These are phyloP conservation scores for Globisporangium perplexum DNA, from an alignment of 352 stramenopile genomes.

Conservation along the genomic window DNA sequence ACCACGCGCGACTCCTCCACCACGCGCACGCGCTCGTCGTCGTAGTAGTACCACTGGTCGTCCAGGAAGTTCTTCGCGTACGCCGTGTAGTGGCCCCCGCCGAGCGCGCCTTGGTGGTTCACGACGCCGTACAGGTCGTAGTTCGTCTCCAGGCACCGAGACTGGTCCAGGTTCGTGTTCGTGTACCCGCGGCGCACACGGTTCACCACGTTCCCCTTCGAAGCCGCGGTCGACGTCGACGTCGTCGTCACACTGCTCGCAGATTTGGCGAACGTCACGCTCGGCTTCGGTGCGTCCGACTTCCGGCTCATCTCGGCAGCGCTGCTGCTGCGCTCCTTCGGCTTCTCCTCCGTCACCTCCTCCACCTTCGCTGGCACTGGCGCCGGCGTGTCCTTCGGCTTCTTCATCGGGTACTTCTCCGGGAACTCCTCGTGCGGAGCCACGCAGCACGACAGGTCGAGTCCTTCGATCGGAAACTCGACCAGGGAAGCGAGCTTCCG, in stretches of 20 bases:
- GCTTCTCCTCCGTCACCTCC: neutral
- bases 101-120: slow-evolving; percentile 85
- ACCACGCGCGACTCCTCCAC: slow-evolving; percentile 85
- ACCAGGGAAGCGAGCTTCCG: slow-evolving; percentile 90
- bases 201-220: slow-evolving; percentile 37
- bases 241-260: slow-evolving; percentile 4
- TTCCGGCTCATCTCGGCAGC: neutral
- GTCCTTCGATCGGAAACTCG: slow-evolving; percentile 92
- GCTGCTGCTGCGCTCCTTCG: slow-evolving; percentile 1
- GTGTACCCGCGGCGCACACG: slow-evolving; percentile 79
- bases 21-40: slow-evolving; percentile 83
- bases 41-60: slow-evolving; percentile 89
- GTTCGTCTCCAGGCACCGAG: slow-evolving; percentile 79
- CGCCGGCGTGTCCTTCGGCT: slow-evolving; percentile 16
- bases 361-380: neutral
- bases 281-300: slow-evolving; percentile 5
- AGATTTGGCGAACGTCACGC: slow-evolving; percentile 12
- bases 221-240: neutral
- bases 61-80: slow-evolving; percentile 88
- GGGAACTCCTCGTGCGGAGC: slow-evolving; percentile 76
- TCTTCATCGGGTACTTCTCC: slow-evolving; percentile 75
- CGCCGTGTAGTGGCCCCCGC: slow-evolving; percentile 84
- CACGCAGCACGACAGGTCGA: slow-evolving; percentile 92
- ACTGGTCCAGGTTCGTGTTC: slow-evolving; percentile 87
- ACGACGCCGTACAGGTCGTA: slow-evolving; percentile 88